Evolutionary conservation across 768 basidiomycete species (phyloP).

Genomic region (Trametes cingulata): DNA sequence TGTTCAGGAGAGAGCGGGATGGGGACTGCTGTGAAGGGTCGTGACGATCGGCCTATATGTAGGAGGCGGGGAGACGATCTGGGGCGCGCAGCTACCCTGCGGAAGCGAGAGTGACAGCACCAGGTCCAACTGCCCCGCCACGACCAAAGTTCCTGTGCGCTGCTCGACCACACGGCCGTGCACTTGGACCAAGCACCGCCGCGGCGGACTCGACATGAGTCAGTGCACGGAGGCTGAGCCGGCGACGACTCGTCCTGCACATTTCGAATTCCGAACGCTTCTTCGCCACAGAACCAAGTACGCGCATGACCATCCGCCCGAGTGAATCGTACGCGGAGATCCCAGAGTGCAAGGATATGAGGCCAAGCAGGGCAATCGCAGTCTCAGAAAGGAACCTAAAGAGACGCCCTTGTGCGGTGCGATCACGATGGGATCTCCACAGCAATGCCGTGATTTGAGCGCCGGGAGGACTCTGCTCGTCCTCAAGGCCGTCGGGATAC

Average conservation of each 20-base stretch:
- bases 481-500: no score
- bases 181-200: not conserved
- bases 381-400: conserved; percentile 11
- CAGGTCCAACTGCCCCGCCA: conserved; percentile 3
- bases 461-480: not conserved
- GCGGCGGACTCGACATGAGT: conserved; percentile 7
- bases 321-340: not conserved
- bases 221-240: conserved; percentile 6
- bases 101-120: not conserved
- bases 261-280: conserved; percentile 4
- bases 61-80: conserved; percentile 14
- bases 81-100: conserved; percentile 2
- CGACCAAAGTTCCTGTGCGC: not conserved
- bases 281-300: conserved; percentile 8
- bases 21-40: conserved; percentile 9
- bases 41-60: conserved; percentile 11
- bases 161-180: conserved; percentile 1
- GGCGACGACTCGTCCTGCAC: not conserved
- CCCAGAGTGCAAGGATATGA: not conserved
- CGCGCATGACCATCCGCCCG: not conserved
- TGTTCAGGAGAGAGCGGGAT: not conserved
- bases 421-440: not conserved
- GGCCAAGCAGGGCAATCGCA: not conserved
- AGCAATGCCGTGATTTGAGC: not conserved
- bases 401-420: not conserved